phyloP scores from a whole-genome alignment of 1,284 basidiomycete genomes.

The Ganoderma sp. region DNA sequence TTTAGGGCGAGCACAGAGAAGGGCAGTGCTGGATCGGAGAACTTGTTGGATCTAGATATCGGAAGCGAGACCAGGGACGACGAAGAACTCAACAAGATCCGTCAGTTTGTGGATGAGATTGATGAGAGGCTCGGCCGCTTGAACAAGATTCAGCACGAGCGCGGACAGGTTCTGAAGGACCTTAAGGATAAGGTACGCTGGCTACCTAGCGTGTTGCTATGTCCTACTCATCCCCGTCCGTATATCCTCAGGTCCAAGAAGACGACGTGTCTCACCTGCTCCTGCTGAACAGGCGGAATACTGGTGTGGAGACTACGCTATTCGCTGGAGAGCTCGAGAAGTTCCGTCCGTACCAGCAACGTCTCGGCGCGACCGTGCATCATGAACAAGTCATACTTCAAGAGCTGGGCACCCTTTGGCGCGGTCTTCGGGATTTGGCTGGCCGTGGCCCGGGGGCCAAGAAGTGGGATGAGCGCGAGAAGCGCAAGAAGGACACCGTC shows the following conservation, averaged over 20 bases:
- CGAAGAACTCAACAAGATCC: slow-evolving; percentile 71
- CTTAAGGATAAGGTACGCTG: slow-evolving; percentile 85
- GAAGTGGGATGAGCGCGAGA: slow-evolving; percentile 83
- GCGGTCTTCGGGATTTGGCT: slow-evolving; percentile 72
- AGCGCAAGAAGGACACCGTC: slow-evolving; percentile 75
- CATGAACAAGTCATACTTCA: slow-evolving; percentile 77
- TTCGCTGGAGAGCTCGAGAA: slow-evolving; percentile 96
- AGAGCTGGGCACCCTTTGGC: slow-evolving; percentile 75
- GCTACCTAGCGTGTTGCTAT: not conserved
- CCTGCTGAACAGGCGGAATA: slow-evolving; percentile 88
- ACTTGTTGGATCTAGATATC: slow-evolving; percentile 75
- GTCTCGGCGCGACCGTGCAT: slow-evolving; percentile 76
- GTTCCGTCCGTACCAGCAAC: slow-evolving; percentile 89
- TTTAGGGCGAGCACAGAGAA: slow-evolving; percentile 68
- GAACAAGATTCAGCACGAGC: slow-evolving; percentile 84
- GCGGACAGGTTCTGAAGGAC: slow-evolving; percentile 88
- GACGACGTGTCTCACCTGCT: slow-evolving; percentile 97
- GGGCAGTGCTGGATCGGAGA: slow-evolving; percentile 52
- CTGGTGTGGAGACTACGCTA: slow-evolving; percentile 83
- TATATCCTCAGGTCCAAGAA: slow-evolving; percentile 73
- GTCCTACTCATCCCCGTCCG: not conserved
- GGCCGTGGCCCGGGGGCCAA: slow-evolving; percentile 73
- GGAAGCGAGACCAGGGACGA: slow-evolving; percentile 66
- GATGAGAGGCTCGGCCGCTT: slow-evolving; percentile 78
- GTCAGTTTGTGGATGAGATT: slow-evolving; percentile 74